Evolutionary conservation across 768 basidiomycete genomes (phyloP), one percentile per base, ranked within the genome.

Genomic region (Lepiota brunneoincarnata): DNA sequence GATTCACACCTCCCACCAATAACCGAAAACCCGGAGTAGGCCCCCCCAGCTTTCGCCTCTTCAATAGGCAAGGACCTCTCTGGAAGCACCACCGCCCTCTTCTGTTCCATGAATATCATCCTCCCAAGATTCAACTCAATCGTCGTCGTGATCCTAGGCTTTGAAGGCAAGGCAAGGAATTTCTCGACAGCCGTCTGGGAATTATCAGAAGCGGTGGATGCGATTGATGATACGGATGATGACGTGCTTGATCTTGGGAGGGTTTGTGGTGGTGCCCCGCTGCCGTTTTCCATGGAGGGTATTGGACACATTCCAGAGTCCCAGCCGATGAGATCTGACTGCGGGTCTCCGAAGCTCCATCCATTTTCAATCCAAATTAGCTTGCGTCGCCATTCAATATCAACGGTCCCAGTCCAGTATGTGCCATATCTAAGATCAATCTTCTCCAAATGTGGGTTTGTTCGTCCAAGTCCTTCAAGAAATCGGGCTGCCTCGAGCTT

Each of bases 91-190:
- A 51, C 40, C 2, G 50, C 20, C 11, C 50, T 26, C 21, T 18
- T 26, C 40, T 67, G 65, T 55, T 69, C 68, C 34, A 63, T 67
- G 31, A 71, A 67, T 24, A 56, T 58, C 15, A 69, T 49, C 23
- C 55, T 66, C 5, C 70, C 70, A 34, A 67, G 56, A 1, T 58
- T 57, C 24, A 61, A 62, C 35, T 64, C 60, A 11, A 64, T 58
- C 20, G 58, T 61, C 3, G 63, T 63, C 1, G 63, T 61, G 17
- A 62, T 58, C 0, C 60, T 63, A 0, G 65, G 50, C 15, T 34
- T 41, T n/a, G 50, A 51, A 43, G 50, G 50, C 26, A 67, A 3
- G 59, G 54, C 11, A 61, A 58, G 45, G 56, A 62, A 40, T 63
- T 61, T 31, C 58, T 62, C 50, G 59, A 63, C 4, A 59, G 63